Evolutionary conservation across 2,329 filamentous ascomycete species (phyloP).

Genomic region (Stenocarpella maydis): DNA sequence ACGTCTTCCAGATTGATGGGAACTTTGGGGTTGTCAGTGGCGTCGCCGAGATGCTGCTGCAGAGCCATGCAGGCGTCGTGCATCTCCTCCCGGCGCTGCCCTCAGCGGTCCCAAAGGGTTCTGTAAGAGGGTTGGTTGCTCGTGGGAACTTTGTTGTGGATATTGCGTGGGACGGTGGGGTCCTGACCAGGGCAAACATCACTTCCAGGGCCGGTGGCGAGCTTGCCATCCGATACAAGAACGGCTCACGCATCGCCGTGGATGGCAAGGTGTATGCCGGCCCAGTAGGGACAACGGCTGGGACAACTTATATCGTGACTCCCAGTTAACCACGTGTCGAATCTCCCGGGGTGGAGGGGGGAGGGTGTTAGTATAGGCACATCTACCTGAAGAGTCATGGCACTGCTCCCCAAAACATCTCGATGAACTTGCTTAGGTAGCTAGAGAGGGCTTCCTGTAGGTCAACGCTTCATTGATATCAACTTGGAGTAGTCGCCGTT

Average conservation of each 20-base stretch:
- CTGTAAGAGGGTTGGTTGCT: not conserved
- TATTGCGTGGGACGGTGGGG: not conserved
- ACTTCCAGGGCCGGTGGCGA: slow-evolving; percentile 1
- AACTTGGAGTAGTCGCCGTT: not conserved
- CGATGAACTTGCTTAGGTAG: not conserved
- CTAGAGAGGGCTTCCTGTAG: not conserved
- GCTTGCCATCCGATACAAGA: slow-evolving; percentile 6
- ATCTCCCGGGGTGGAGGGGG: no score
- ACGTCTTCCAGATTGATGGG: slow-evolving; percentile 28
- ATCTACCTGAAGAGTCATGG: not conserved
- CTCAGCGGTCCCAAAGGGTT: not conserved
- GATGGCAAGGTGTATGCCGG: not conserved
- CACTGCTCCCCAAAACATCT: not conserved
- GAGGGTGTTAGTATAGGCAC: no score
- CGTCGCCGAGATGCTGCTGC: slow-evolving; percentile 27
- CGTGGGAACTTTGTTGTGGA: slow-evolving; percentile 8
- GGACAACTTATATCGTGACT: not conserved
- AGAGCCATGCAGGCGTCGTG: slow-evolving; percentile 18
- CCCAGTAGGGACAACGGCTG: not conserved
- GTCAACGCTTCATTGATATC: not conserved
- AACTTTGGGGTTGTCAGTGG: slow-evolving; percentile 21
- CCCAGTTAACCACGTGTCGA: not conserved
- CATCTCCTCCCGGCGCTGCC: slow-evolving; percentile 7
- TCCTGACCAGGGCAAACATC: not conserved
- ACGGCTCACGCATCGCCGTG: not conserved